Percentiles rank a stretch among this genome's conserved stretches.
Evolutionary conservation across 345 rosid species (phyloP).

Genomic region (Trapa incisa): DNA sequence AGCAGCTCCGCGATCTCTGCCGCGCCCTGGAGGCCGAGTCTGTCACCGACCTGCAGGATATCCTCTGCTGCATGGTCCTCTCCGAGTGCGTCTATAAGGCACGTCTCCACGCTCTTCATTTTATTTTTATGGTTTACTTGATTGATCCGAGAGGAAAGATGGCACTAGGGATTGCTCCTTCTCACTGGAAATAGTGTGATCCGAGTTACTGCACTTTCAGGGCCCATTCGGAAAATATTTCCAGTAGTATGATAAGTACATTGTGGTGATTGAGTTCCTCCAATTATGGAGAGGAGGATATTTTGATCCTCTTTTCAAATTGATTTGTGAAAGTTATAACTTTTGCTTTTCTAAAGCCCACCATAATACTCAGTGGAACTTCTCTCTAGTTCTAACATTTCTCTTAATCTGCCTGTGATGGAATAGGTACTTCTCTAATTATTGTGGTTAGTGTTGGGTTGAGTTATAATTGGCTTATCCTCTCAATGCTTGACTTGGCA

Average conservation of each 20-base stretch:
- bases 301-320: neutral
- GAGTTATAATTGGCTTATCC: too few relatives aligned
- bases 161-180: neutral
- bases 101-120: neutral
- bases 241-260: neutral
- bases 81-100: constrained; percentile 97
- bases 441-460: neutral
- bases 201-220: neutral
- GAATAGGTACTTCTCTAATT: neutral
- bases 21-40: constrained; percentile 71
- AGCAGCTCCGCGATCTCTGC: constrained; percentile 73
- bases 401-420: neutral
- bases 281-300: neutral
- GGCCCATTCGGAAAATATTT: neutral
- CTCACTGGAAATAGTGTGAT: neutral
- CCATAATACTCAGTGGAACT: neutral
- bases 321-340: neutral
- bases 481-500: neutral
- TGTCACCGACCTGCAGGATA: constrained; percentile 67
- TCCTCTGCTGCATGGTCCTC: constrained; percentile 94
- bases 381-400: neutral
- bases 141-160: neutral
- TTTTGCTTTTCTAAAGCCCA: neutral
- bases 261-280: neutral
- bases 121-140: neutral